A percentile compares a stretch with the other conserved stretches of the same genome.
Conservation (phyloP, 148 eudicot genomes). For the Drosera capensis region DNA sequence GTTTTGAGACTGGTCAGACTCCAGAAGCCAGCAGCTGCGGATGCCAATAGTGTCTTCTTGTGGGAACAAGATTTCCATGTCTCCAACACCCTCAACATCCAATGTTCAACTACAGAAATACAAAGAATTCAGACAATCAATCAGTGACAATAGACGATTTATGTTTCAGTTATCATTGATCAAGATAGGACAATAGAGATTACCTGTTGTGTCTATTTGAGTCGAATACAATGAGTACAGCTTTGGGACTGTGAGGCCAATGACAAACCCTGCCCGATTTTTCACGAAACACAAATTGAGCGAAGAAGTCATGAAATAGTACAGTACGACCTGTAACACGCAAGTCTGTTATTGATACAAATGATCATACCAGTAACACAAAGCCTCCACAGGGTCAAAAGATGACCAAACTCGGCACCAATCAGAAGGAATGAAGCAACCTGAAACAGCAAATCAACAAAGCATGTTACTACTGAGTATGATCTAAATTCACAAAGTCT, state of each 20-base stretch:
- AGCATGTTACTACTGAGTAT: too few relatives aligned
- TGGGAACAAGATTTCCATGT: slow-evolving; percentile 67
- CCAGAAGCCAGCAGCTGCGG: slow-evolving; percentile 79
- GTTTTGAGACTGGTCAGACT: slow-evolving; percentile 56
- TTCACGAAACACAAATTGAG: not conserved
- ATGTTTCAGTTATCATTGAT: not conserved
- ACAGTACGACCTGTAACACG: not conserved
- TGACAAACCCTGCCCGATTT: slow-evolving; percentile 51
- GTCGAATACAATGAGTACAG: slow-evolving; percentile 43
- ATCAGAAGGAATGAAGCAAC: slow-evolving; percentile 49
- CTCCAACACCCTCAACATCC: slow-evolving; percentile 33
- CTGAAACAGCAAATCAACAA: slow-evolving; percentile 26
- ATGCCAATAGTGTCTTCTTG: slow-evolving; percentile 60
- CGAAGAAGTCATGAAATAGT: not conserved
- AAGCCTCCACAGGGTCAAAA: slow-evolving; percentile 60
- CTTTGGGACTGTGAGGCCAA: slow-evolving; percentile 71
- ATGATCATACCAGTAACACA: slow-evolving; percentile 52
- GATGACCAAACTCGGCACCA: slow-evolving; percentile 84
- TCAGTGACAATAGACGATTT: not conserved
- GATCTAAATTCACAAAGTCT: too few relatives aligned
- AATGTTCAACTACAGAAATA: slow-evolving; percentile 31
- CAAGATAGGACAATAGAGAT: slow-evolving; percentile 28
- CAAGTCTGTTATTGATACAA: not conserved
- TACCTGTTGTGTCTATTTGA: slow-evolving; percentile 20
- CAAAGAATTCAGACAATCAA: slow-evolving; percentile 2